phyloP scores from a whole-genome alignment of 1,284 basidiomycete genomes.

The Moniliella sp. region DNA sequence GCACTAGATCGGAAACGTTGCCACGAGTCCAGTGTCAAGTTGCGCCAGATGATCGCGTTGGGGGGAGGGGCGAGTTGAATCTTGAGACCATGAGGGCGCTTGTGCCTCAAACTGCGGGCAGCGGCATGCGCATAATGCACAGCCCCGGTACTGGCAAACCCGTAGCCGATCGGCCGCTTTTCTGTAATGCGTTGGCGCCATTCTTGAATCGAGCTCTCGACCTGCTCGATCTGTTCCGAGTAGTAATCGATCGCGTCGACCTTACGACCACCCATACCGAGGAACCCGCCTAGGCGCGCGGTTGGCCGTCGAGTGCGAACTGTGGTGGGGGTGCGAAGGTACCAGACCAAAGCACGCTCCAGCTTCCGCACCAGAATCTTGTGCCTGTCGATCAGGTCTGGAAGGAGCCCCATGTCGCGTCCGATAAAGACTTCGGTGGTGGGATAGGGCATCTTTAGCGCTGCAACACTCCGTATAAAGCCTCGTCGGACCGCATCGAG shows the following conservation, averaged over 20 bases:
- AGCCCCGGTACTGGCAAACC: slow-evolving; percentile 26
- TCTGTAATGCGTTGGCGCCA: slow-evolving; percentile 17
- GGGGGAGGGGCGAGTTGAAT: slow-evolving; percentile 22
- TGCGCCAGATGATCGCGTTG: slow-evolving; percentile 27
- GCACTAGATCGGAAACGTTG: slow-evolving; percentile 11
- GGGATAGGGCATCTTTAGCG: slow-evolving; percentile 48
- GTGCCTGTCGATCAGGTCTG: slow-evolving; percentile 59
- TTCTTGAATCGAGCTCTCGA: slow-evolving; percentile 36
- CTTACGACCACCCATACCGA: slow-evolving; percentile 54
- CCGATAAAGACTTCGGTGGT: slow-evolving; percentile 64
- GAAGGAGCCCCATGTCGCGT: slow-evolving; percentile 50
- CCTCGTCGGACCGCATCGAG: slow-evolving; percentile 43
- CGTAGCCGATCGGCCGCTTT: slow-evolving; percentile 22
- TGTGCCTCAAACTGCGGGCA: slow-evolving; percentile 13
- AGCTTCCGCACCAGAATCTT: slow-evolving; percentile 64
- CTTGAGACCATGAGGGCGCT: slow-evolving; percentile 12
- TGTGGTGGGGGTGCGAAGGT: slow-evolving; percentile 54
- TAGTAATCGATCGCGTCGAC: slow-evolving; percentile 33
- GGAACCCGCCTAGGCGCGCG: slow-evolving; percentile 49
- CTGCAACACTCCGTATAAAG: slow-evolving; percentile 48
- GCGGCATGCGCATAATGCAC: slow-evolving; percentile 26
- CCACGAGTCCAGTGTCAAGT: slow-evolving; percentile 12
- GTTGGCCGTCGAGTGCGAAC: slow-evolving; percentile 53
- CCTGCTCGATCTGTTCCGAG: slow-evolving; percentile 15
- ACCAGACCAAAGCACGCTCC: slow-evolving; percentile 59